phyloP scores from a whole-genome alignment of 257 asterid species.

The Oldenlandia corymbosa region DNA sequence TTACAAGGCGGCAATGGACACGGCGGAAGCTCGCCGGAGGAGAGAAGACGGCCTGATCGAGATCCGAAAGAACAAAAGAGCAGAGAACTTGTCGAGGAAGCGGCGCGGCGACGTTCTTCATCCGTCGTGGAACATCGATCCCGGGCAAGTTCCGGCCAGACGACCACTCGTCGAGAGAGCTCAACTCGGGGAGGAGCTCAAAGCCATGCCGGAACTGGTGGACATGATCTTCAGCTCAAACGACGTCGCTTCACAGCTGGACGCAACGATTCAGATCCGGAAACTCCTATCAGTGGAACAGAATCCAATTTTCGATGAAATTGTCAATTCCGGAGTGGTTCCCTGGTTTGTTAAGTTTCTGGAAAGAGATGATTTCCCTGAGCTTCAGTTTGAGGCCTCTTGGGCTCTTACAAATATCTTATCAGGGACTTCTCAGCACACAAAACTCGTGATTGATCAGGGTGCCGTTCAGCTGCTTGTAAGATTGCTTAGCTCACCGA shows the following conservation, averaged over 20 bases:
- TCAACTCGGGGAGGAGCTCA: slow-evolving; percentile 71
- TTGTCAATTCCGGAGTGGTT: slow-evolving; percentile 83
- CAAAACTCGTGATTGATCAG: slow-evolving; percentile 84
- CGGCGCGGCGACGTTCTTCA: slow-evolving; percentile 89
- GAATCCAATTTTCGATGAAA: slow-evolving; percentile 87
- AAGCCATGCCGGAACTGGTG: slow-evolving; percentile 71
- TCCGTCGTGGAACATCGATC: too few relatives aligned
- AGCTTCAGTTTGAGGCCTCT: slow-evolving; percentile 96
- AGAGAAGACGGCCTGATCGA: slow-evolving; percentile 92
- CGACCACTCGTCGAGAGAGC: slow-evolving; percentile 46
- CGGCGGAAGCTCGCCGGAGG: slow-evolving; percentile 87
- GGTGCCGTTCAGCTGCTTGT: slow-evolving; percentile 86
- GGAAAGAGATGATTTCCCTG: slow-evolving; percentile 74
- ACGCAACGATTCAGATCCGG: slow-evolving; percentile 84
- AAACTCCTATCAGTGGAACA: slow-evolving; percentile 95
- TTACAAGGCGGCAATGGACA: slow-evolving; percentile 95
- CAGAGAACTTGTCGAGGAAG: slow-evolving; percentile 84
- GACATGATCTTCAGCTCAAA: slow-evolving; percentile 71
- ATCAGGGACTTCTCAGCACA: slow-evolving; percentile 89
- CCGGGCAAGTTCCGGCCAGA: slow-evolving; percentile 52
- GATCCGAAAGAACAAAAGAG: slow-evolving; percentile 89
- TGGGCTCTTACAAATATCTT: slow-evolving; percentile 97
- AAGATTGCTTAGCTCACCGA: slow-evolving; percentile 64
- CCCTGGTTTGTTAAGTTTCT: slow-evolving; percentile 87
- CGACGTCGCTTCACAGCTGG: slow-evolving; percentile 62